Evolutionary conservation across 768 basidiomycete genomes (phyloP).

Genomic region (Amanita inopinata): DNA sequence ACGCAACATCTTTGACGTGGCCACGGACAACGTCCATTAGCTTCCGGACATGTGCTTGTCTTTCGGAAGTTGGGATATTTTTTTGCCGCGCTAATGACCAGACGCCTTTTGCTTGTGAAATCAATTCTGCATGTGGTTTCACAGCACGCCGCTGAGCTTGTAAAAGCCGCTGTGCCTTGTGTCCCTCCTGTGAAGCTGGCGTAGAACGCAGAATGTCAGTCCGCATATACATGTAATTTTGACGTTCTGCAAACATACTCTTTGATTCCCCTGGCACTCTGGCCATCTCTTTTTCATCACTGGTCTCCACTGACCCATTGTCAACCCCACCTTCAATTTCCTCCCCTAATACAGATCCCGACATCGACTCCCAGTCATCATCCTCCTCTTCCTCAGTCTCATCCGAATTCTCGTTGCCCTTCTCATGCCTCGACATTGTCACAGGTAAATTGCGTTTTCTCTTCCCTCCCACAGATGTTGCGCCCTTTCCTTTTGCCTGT

Average conservation of each 20-base stretch:
- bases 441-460: slow-evolving; percentile 6
- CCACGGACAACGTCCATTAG: slow-evolving; percentile 75
- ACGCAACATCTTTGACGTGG: slow-evolving; percentile 74
- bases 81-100: slow-evolving; percentile 74
- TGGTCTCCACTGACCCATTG: slow-evolving; percentile 26
- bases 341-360: slow-evolving; percentile 31
- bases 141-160: slow-evolving; percentile 63
- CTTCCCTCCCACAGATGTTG: not conserved
- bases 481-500: not conserved
- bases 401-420: not conserved
- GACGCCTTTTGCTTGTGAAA: slow-evolving; percentile 61
- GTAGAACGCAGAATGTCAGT: slow-evolving; percentile 4
- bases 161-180: slow-evolving; percentile 58
- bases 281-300: slow-evolving; percentile 24
- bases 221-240: not conserved
- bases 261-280: slow-evolving; percentile 43
- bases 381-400: not conserved
- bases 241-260: slow-evolving; percentile 33
- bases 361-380: not conserved
- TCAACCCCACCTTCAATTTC: slow-evolving; percentile 26
- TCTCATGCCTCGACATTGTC: not conserved
- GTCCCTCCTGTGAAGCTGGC: slow-evolving; percentile 56
- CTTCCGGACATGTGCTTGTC: slow-evolving; percentile 62
- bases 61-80: slow-evolving; percentile 57
- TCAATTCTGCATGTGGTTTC: slow-evolving; percentile 66